These are phyloP conservation scores for Curvularia sp. DNA, from an alignment of 2,329 filamentous ascomycete species.

Conservation along the genomic window DNA sequence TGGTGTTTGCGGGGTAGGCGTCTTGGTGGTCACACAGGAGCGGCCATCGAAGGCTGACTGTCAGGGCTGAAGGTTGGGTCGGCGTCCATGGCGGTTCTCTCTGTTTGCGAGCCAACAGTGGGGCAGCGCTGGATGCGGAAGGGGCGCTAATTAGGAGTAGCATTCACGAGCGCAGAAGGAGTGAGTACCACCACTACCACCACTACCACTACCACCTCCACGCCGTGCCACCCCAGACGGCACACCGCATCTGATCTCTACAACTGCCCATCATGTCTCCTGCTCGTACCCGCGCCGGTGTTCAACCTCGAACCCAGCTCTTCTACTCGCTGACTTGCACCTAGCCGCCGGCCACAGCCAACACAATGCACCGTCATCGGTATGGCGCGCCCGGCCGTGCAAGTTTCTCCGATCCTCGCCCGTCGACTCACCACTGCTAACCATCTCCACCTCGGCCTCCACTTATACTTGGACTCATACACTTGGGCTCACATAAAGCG, in stretches of 20 bases:
- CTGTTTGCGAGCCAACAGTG: background rate
- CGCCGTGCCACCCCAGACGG: background rate
- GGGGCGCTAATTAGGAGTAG: background rate
- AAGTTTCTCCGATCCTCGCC: constrained; percentile 33
- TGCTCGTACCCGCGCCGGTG: background rate
- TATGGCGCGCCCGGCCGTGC: constrained; percentile 26
- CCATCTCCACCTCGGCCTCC: constrained; percentile 30
- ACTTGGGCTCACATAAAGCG: constrained; percentile 35
- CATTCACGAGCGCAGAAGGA: background rate
- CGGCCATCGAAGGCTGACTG: constrained; percentile 6
- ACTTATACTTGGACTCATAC: constrained; percentile 28
- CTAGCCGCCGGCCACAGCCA: constrained; percentile 27
- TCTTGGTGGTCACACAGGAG: constrained; percentile 19
- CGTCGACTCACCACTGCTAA: constrained; percentile 39
- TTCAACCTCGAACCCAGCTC: constrained; percentile 10
- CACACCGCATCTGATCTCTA: constrained; percentile 20
- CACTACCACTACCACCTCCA: constrained; percentile 12
- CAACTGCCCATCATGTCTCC: background rate
- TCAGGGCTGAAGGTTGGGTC: background rate
- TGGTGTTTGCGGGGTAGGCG: constrained; percentile 33
- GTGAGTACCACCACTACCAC: too few relatives aligned
- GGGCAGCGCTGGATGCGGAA: constrained; percentile 1
- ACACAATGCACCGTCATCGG: constrained; percentile 20
- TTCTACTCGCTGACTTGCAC: constrained; percentile 21
- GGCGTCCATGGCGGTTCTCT: background rate